Conservation (phyloP, 352 stramenopile genomes). For the Phytopythium sindhum region DNA sequence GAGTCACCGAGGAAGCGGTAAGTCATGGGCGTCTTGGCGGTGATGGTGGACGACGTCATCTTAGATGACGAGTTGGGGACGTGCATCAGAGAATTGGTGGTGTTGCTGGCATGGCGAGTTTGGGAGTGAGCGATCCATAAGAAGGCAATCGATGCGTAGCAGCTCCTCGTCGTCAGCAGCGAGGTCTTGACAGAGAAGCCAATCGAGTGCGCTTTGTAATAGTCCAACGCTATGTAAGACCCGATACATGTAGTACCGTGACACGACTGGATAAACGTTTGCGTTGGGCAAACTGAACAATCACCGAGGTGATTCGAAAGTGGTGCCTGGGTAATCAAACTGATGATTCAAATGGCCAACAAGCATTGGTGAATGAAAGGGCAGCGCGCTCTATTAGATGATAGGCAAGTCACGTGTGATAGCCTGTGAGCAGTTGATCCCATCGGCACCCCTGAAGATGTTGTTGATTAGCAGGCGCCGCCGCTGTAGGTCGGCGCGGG, state of each 20-base stretch:
- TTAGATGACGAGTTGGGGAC: neutral
- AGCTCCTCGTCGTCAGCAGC: neutral
- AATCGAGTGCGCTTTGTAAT: no score
- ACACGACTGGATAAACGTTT: no score
- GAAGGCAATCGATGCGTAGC: neutral
- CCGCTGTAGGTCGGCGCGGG: constrained; percentile 5
- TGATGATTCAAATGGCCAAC: neutral
- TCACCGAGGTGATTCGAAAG: neutral
- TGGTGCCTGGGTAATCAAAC: neutral
- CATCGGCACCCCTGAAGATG: no score
- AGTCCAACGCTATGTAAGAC: no score
- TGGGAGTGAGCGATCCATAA: neutral
- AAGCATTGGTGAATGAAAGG: neutral
- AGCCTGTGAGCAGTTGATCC: no score
- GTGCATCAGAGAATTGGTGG: neutral
- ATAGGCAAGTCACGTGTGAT: neutral
- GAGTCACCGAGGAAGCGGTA: constrained; percentile 17
- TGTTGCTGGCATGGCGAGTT: neutral
- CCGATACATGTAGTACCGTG: no score
- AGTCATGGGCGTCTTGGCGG: constrained; percentile 1
- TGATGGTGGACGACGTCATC: neutral
- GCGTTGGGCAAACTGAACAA: no score
- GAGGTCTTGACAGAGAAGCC: no score
- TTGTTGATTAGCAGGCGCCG: constrained; percentile 3
- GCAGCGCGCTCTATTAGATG: neutral